Conservation (phyloP, 73 alveolate species). For the Diophrys appendiculata region DNA sequence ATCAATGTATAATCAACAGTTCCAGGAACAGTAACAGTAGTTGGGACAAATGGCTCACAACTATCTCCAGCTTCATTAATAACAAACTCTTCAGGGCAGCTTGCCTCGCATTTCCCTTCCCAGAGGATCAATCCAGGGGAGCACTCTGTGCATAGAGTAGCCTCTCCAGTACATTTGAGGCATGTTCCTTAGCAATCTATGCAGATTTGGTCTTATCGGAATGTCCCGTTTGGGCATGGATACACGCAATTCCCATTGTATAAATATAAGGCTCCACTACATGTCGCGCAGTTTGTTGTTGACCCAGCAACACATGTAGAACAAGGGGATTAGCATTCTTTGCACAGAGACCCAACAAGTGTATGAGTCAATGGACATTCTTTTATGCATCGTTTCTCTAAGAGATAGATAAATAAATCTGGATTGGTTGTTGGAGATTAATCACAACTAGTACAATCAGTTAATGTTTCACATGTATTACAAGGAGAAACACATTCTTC, state of each 20-base stretch:
- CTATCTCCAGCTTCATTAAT: background rate
- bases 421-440: background rate
- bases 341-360: too few relatives aligned
- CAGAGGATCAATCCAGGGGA: constrained; percentile 2
- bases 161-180: background rate
- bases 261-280: background rate
- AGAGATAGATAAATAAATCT: background rate
- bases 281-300: background rate
- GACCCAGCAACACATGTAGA: too few relatives aligned
- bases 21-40: too few relatives aligned
- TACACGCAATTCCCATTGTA: background rate
- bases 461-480: background rate
- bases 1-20: constrained; percentile 1
- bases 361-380: background rate
- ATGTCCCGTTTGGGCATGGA: constrained; percentile 2
- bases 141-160: constrained; percentile 13
- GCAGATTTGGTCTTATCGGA: background rate
- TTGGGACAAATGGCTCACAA: constrained; percentile 4
- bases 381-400: background rate
- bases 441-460: background rate
- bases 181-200: background rate
- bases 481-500: background rate
- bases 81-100: constrained; percentile 19
- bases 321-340: too few relatives aligned
- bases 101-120: constrained; percentile 3